These are phyloP conservation scores for Arthrobotrys pseudoclavata DNA, from an alignment of 2,329 filamentous ascomycete species.

Conservation along the genomic window DNA sequence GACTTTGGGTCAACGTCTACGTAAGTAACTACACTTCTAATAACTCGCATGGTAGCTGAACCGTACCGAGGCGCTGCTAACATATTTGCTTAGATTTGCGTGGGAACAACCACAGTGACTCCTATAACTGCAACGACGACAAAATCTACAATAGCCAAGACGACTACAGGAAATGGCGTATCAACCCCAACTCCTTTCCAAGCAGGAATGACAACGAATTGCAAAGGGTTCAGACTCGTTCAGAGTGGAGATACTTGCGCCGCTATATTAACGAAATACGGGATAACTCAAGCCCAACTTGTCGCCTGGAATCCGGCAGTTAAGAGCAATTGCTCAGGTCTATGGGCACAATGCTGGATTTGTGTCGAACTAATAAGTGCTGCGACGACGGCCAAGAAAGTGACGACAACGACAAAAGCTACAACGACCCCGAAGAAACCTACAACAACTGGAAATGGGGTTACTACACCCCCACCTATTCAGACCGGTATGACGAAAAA, in stretches of 20 bases:
- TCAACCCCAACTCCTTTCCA: constrained; percentile 19
- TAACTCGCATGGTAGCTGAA: too few species aligned
- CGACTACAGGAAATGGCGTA: background rate
- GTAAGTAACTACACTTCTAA: constrained; percentile 1
- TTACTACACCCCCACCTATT: constrained; percentile 11
- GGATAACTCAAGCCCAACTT: background rate
- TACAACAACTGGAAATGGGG: background rate
- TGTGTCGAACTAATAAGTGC: constrained; percentile 6
- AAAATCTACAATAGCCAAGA: background rate
- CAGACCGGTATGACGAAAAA: constrained; percentile 21
- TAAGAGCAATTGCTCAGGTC: constrained; percentile 15
- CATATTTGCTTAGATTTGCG: background rate
- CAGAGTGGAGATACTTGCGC: constrained; percentile 19
- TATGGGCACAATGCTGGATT: constrained; percentile 8
- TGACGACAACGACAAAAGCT: background rate
- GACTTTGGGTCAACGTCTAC: constrained; percentile 8
- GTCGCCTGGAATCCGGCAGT: constrained; percentile 25
- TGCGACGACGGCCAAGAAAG: background rate
- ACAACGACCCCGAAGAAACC: background rate
- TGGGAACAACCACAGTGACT: background rate
- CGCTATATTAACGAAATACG: constrained; percentile 4
- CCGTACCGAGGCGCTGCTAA: background rate
- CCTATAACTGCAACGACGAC: constrained; percentile 11
- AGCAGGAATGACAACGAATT: background rate
- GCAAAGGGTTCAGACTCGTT: constrained; percentile 10